Evolutionary conservation across 2,329 filamentous ascomycete species (phyloP), one percentile per base, ranked within the genome.

Genomic region (Metarhizium humberi): DNA sequence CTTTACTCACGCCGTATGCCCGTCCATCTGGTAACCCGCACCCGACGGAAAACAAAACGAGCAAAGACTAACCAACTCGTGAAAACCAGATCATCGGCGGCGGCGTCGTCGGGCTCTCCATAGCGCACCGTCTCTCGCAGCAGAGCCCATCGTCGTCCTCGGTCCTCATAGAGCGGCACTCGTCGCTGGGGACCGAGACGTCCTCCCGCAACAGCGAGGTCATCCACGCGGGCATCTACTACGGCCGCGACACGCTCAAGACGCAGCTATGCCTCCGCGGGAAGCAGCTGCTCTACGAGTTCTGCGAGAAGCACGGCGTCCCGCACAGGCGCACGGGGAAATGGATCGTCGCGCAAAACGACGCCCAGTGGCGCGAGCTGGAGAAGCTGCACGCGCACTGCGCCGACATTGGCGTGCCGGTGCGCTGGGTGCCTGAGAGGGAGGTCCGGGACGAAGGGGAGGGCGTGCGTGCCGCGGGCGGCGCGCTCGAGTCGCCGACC

Each of bases 201-300:
- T 92, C 87, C 59, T 89, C 87, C 60, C 85, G 92, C 62, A 96
- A 96, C 75, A 92, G 88, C 66, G 92, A 97, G 79, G 92, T 97
- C 55, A 95, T 99, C 63, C 94, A 99, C 69, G 94, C 90, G 1
- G 94, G 94, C 14, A 80, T 97, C 60, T 97, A 96, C 78, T 96
- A 96, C 71, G 89, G 88, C 16, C 68, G 77, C 6, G 71, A 74
- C 45, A 86, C 85, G 1, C 81, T 96, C 53, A 99, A 99, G 73
- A 90, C 92, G 1, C 73, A 74, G 16, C 81, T 99, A 13, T 99
- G 94, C 73, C 77, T 96, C 60, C 75, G 77, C 36, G 94, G 94
- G 57, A 86, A 86, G 62, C 68, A 85, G 36, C 76, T 90, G 68
- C 76, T 97, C 57, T 99, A 99, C 72, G 78, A 76, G 4, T 81